Evolutionary conservation across 1,284 basidiomycete species (phyloP), one percentile per base, ranked within the genome.

Genomic region (Neonothopanus nambi): DNA sequence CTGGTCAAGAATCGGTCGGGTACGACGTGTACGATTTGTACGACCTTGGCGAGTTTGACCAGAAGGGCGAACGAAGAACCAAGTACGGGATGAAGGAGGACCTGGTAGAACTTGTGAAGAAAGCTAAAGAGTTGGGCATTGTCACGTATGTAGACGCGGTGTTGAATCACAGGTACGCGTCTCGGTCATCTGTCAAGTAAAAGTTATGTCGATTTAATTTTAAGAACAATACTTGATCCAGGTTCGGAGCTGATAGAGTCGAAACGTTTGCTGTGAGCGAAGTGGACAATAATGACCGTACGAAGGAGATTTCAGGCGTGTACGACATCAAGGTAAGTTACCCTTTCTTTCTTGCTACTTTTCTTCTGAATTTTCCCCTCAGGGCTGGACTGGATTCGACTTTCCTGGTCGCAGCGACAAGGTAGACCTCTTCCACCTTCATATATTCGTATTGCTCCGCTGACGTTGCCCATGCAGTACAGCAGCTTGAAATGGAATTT

Each of bases 1-100:
- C 65, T 13, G 58, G 61, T 1, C 63, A 63, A 28, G 61, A 73
- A 11, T 67, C 66, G 23, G 72, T 73, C 20, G 75, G 76, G n/a
- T 77, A 75, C 55, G 68, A 67, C 52, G 72, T 77, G 49, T 78
- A 76, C 61, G 74, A 76, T 57, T 55, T 74, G 15, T 75, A 67
- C 62, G 73, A 76, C 59, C 48, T 63, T 37, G 59, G 82, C 55
- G 81, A 84, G 67, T 83, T 82, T 55, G 77, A 80, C 51, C 72
- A 77, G 57, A 80, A 81, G 62, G 77, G 77, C 21, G 66, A 65
- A 11, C 65, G 60, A 43, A 58, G 69, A 11, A 83, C 80, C 46
- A 80, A 82, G 56, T 84, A 78, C 70, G 82, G 82, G n/a, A 79
- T 74, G n/a, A 81, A 81, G 58, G 73, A 81, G 45, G 74, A 84